These are phyloP conservation scores for Pisolithus orientalis DNA, from an alignment of 768 basidiomycete genomes.

Conservation along the genomic window DNA sequence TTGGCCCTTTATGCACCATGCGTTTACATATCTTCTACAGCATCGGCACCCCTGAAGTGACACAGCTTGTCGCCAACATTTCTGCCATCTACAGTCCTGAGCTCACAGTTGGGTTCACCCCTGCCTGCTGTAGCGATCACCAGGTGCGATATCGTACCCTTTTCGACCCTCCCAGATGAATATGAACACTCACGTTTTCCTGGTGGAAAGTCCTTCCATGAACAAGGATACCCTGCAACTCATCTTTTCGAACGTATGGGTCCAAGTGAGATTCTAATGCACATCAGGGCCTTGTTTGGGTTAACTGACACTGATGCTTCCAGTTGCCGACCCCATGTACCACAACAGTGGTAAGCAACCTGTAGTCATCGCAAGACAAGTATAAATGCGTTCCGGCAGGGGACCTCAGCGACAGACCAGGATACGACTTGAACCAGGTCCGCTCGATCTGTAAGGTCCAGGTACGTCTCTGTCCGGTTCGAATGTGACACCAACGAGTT, in stretches of 20 bases:
- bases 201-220: no score
- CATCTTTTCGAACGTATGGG: constrained; percentile 28
- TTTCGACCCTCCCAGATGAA: no score
- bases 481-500: background rate
- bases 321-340: background rate
- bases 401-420: constrained; percentile 48
- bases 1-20: no score
- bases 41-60: no score
- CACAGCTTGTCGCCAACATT: no score
- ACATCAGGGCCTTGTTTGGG: background rate
- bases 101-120: constrained; percentile 59
- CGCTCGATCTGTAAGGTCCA: constrained; percentile 84
- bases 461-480: constrained; percentile 15
- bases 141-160: background rate
- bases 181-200: background rate
- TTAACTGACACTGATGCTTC: background rate
- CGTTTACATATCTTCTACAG: no score
- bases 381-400: constrained; percentile 30
- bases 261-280: constrained; percentile 40
- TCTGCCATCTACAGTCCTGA: constrained; percentile 60
- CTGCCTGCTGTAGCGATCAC: constrained; percentile 55
- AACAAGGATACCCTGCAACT: constrained; percentile 16
- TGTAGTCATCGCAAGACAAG: no score
- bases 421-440: constrained; percentile 52
- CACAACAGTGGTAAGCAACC: no score